Percentiles rank a stretch among this genome's conserved stretches.
phyloP scores from a whole-genome alignment of 108 stramenopile genomes.

The Cyclotella kingstonii region DNA sequence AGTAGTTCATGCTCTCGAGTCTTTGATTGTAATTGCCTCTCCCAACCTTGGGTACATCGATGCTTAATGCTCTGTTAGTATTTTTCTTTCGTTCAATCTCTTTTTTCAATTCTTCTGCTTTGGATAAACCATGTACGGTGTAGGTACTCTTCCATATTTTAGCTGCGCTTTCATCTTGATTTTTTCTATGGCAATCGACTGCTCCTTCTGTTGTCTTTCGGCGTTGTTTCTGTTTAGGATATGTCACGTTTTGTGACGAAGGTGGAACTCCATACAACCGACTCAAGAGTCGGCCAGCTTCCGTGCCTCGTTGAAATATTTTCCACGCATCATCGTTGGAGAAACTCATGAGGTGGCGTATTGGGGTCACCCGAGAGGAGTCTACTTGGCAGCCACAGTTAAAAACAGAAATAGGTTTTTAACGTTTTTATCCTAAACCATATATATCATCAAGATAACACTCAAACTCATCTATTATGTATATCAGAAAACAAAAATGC shows the following conservation, averaged over 20 bases:
- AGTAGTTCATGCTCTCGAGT: too few relatives aligned
- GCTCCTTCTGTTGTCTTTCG: neutral
- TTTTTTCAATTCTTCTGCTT: slow-evolving; percentile 17
- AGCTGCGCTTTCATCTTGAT: slow-evolving; percentile 2
- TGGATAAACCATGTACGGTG: slow-evolving; percentile 13
- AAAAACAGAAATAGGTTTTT: too few relatives aligned
- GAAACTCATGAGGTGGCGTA: too few relatives aligned
- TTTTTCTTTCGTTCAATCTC: slow-evolving; percentile 26
- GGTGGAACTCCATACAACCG: slow-evolving; percentile 34
- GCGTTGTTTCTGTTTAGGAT: slow-evolving; percentile 23
- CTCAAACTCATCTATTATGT: neutral
- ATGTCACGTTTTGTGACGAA: slow-evolving; percentile 4
- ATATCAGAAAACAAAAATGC: too few relatives aligned
- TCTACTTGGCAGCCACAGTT: too few relatives aligned
- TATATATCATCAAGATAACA: too few relatives aligned
- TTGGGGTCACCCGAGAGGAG: too few relatives aligned
- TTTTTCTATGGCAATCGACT: neutral
- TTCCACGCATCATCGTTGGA: slow-evolving; percentile 21
- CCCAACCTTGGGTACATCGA: slow-evolving; percentile 34
- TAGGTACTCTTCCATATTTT: slow-evolving; percentile 36
- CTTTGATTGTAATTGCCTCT: neutral
- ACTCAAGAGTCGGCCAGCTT: slow-evolving; percentile 31
- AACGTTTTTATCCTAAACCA: too few relatives aligned
- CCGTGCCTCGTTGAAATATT: slow-evolving; percentile 33
- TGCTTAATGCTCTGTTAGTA: slow-evolving; percentile 14